These are phyloP conservation scores for Fennellomyces sp. DNA, from an alignment of 371 early-diverging fungal genomes.

Conservation along the genomic window DNA sequence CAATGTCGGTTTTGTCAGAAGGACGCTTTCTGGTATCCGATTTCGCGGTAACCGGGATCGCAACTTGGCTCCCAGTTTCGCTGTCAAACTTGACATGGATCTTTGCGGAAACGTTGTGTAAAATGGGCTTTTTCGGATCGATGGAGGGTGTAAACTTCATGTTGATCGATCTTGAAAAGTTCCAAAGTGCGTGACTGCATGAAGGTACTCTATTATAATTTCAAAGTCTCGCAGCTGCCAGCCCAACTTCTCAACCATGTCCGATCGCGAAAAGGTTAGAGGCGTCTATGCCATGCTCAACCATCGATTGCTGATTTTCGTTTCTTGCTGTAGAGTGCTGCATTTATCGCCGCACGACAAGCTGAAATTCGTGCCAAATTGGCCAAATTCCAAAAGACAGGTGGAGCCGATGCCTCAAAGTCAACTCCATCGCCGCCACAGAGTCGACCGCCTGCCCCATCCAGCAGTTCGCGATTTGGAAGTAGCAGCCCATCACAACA, in stretches of 20 bases:
- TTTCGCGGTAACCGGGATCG: too few species aligned
- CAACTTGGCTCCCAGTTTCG: too few species aligned
- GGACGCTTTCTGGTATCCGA: constrained; percentile 3
- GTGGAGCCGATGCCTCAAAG: neutral
- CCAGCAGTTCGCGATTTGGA: too few species aligned
- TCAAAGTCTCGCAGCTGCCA: too few species aligned
- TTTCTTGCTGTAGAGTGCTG: constrained; percentile 18
- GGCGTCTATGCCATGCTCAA: neutral
- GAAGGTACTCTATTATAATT: too few species aligned
- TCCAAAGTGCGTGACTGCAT: too few species aligned
- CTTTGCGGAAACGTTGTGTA: constrained; percentile 33
- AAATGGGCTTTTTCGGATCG: constrained; percentile 19
- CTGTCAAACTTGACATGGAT: constrained; percentile 44
- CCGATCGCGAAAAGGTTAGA: constrained; percentile 7
- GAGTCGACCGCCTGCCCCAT: neutral
- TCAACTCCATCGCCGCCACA: constrained; percentile 6
- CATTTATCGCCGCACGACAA: constrained; percentile 37
- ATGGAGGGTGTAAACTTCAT: constrained; percentile 6
- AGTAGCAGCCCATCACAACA: too few species aligned
- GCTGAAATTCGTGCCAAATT: constrained; percentile 44
- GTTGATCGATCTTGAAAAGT: too few species aligned
- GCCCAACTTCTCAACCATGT: too few species aligned
- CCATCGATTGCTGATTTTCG: neutral
- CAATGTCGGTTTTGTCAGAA: neutral
- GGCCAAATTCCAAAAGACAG: constrained; percentile 35